A percentile compares a stretch with the other conserved stretches of the same genome.
These are phyloP conservation scores for Plasmodium sp. DNA, from an alignment of 169 alveolate genomes.

Conservation along the genomic window DNA sequence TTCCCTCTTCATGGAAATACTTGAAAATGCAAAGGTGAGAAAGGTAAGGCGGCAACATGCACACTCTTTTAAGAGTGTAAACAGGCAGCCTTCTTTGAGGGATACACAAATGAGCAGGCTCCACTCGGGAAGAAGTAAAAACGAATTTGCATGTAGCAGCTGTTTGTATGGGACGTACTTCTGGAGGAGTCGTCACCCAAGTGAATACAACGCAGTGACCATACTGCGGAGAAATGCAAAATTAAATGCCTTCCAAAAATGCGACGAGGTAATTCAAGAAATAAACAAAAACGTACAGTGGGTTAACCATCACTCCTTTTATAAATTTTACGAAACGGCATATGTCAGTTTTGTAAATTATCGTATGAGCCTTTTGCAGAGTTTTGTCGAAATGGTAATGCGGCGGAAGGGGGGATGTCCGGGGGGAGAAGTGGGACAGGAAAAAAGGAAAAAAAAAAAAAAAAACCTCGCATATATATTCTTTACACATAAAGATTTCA, in stretches of 20 bases:
- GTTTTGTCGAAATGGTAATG: neutral
- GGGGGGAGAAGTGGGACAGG: neutral
- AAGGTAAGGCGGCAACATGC: neutral
- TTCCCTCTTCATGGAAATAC: slow-evolving; percentile 13
- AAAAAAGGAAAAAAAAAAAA: slow-evolving; percentile 6
- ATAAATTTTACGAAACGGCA: slow-evolving; percentile 56
- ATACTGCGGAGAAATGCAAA: slow-evolving; percentile 17
- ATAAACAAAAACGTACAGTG: slow-evolving; percentile 44
- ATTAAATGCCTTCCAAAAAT: slow-evolving; percentile 1
- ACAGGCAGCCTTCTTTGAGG: neutral
- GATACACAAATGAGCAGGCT: neutral
- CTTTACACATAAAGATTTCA: neutral
- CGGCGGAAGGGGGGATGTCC: neutral
- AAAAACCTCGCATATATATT: slow-evolving; percentile 3
- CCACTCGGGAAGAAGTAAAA: neutral
- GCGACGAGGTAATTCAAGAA: slow-evolving; percentile 3
- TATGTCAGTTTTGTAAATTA: slow-evolving; percentile 56
- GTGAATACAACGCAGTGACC: neutral
- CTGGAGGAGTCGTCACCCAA: neutral
- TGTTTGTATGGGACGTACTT: slow-evolving; percentile 30
- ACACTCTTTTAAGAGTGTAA: neutral
- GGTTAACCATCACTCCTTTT: slow-evolving; percentile 65
- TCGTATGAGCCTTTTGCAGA: slow-evolving; percentile 41
- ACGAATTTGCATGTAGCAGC: neutral
- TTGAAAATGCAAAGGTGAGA: neutral